Base-by-base conservation (phyloP, 2,329 filamentous ascomycete genomes). In the Clonostachys rhizophaga region DNA sequence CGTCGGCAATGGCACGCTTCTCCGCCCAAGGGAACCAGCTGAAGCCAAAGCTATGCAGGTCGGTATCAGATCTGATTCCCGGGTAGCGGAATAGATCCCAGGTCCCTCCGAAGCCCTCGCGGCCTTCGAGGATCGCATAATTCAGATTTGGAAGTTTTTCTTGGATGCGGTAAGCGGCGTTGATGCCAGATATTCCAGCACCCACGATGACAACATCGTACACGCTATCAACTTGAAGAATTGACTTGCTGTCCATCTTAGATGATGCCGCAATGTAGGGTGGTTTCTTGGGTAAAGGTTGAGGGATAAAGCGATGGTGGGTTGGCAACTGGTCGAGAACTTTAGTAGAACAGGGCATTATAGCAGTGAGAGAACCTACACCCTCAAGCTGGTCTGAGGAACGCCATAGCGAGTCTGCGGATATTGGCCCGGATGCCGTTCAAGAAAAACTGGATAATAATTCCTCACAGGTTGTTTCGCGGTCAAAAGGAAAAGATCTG, bases 81-180 rank as follows among this genome's bases (percentile, higher is more conserved):
- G 86, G 87, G 55, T 90, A 92, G 37, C 75, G 79, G 69, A 90
- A 92, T 2, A 91, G 67, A 56, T 86, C 83, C 88, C 88, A 92
- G 13, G 88, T 92, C 30, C 88, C 88, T 12, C 87, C 88, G 9
- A 91, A 70, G 40, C 76, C 70, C 47, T 75, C 65, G 46, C 86
- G 80, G 5, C 74, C 75, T 62, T 92, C 88, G 40, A 92, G 76
- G 42, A 92, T 78, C 41, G 77, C 72, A 57, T 84, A 89, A 35
- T 67, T 73, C 40, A 61, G 58, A n/a, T 41, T 30, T 64, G 0
- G 87, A 86, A 6, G 83, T 66, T 48, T 75, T 61, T 2, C 71
- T 70, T 82, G 76, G 4, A 89, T 58, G 34, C 84, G 77, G 58
- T 91, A 88, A 5, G 81, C 87, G 16, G 84, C 74, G 56, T 89